Percentiles rank a stretch among this genome's conserved stretches.
Conservation (phyloP, 352 stramenopile genomes). For the Globisporangium irregulare region DNA sequence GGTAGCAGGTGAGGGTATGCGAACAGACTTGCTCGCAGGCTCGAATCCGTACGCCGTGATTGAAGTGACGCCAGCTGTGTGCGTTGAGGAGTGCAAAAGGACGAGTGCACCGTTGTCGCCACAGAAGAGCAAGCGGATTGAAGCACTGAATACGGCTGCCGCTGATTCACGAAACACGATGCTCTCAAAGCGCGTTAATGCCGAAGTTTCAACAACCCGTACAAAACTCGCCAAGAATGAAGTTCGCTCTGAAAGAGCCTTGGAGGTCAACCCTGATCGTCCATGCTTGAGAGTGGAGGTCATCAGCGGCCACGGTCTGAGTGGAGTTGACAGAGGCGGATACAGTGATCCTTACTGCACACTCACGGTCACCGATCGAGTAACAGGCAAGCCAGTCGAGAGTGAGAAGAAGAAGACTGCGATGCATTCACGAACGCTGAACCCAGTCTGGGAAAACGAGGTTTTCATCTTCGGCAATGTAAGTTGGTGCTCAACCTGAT, state of each 20-base stretch:
- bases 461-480: slow-evolving; percentile 62
- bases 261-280: slow-evolving; percentile 27
- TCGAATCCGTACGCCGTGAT: slow-evolving; percentile 60
- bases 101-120: slow-evolving; percentile 43
- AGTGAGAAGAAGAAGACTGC: slow-evolving; percentile 70
- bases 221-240: slow-evolving; percentile 57
- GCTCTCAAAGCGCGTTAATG: slow-evolving; percentile 47
- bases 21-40: slow-evolving; percentile 22
- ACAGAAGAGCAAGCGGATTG: slow-evolving; percentile 43
- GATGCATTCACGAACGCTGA: slow-evolving; percentile 63
- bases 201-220: slow-evolving; percentile 57
- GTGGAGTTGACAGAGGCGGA: slow-evolving; percentile 49
- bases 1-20: slow-evolving; percentile 24
- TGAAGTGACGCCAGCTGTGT: slow-evolving; percentile 51
- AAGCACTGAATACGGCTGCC: slow-evolving; percentile 30
- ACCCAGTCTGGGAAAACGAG: slow-evolving; percentile 68
- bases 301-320: slow-evolving; percentile 57
- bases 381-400: slow-evolving; percentile 45
- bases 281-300: slow-evolving; percentile 52
- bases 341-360: slow-evolving; percentile 81
- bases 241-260: slow-evolving; percentile 44
- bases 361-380: slow-evolving; percentile 49
- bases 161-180: slow-evolving; percentile 37
- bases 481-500: slow-evolving; percentile 17
- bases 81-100: slow-evolving; percentile 54